Percentiles rank a stretch among this genome's conserved stretches.
Evolutionary conservation across 352 stramenopile genomes (phyloP).

Genomic region (Salisapilia sapeloensis): DNA sequence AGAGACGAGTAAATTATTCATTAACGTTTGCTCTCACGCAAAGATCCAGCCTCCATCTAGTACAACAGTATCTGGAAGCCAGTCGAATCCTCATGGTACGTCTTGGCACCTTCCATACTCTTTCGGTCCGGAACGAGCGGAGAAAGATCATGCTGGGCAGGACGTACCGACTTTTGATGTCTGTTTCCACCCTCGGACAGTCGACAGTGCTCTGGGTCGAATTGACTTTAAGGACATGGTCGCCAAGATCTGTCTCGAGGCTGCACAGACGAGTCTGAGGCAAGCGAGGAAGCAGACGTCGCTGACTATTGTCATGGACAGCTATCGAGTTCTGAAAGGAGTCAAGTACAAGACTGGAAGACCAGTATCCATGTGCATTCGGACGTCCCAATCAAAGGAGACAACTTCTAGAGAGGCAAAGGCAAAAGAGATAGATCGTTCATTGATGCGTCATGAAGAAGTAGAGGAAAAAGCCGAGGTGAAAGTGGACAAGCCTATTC

Average conservation of each 20-base stretch:
- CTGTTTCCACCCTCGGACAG: conserved; percentile 81
- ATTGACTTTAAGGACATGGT: conserved; percentile 75
- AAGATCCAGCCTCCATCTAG: conserved; percentile 68
- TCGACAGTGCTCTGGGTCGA: conserved; percentile 39
- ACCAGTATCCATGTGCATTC: conserved; percentile 57
- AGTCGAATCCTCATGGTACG: conserved; percentile 10
- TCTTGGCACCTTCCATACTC: conserved; percentile 86
- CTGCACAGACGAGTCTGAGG: conserved; percentile 42
- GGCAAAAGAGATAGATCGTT: conserved; percentile 5
- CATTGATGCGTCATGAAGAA: conserved; percentile 1
- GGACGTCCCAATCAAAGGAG: conserved; percentile 2
- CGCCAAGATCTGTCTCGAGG: conserved; percentile 74
- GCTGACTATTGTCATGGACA: conserved; percentile 9
- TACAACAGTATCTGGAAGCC: conserved; percentile 11
- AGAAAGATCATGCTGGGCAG: conserved; percentile 69
- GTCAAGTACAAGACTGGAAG: conserved; percentile 75
- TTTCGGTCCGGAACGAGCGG: conserved; percentile 77
- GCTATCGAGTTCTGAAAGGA: conserved; percentile 75
- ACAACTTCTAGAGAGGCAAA: conserved; percentile 3
- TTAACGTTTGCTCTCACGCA: conserved; percentile 85
- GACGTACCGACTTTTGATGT: conserved; percentile 78
- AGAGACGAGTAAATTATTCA: conserved; percentile 87
- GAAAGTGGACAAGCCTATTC: too few relatives aligned
- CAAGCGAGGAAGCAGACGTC: conserved; percentile 8
- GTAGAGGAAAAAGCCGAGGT: conserved; percentile 1